Conservation (phyloP, 139 green algal species). For the Auxenochlorella pyrenoidosa region DNA sequence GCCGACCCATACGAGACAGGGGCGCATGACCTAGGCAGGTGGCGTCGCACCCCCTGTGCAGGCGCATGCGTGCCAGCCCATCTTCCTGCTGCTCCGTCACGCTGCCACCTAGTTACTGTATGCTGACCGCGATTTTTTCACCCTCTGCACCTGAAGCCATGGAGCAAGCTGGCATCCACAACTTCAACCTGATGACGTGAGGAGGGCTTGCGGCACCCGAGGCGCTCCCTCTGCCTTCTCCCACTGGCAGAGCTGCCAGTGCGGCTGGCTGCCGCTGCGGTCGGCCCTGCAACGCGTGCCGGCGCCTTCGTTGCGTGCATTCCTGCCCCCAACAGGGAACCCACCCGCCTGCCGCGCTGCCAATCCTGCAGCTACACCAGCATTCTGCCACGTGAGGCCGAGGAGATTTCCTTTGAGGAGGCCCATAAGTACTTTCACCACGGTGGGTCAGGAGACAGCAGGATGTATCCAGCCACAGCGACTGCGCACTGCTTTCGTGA, state of each 20-base stretch:
- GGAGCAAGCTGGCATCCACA: constrained; percentile 23
- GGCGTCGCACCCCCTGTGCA: neutral
- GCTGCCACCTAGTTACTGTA: too few relatives aligned
- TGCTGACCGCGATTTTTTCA: neutral
- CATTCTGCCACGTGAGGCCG: constrained; percentile 9
- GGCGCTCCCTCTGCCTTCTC: too few relatives aligned
- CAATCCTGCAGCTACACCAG: constrained; percentile 25
- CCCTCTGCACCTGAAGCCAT: constrained; percentile 1
- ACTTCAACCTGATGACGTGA: constrained; percentile 29
- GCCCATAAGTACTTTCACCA: constrained; percentile 23
- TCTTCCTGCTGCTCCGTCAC: neutral
- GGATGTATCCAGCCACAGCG: too few relatives aligned
- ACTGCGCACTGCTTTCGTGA: too few relatives aligned
- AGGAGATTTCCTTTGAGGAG: constrained; percentile 16
- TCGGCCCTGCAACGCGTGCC: neutral
- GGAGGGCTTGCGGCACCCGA: neutral
- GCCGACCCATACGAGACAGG: constrained; percentile 12
- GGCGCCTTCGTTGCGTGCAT: too few relatives aligned
- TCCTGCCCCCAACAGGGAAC: too few relatives aligned
- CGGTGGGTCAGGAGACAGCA: neutral
- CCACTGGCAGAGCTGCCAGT: neutral
- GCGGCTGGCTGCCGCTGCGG: neutral
- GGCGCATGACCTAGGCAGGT: constrained; percentile 13
- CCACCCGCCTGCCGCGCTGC: too few relatives aligned
- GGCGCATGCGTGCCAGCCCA: neutral